Evolutionary conservation across 148 eudicot species (phyloP).

Genomic region (Rhododendron ovatum): DNA sequence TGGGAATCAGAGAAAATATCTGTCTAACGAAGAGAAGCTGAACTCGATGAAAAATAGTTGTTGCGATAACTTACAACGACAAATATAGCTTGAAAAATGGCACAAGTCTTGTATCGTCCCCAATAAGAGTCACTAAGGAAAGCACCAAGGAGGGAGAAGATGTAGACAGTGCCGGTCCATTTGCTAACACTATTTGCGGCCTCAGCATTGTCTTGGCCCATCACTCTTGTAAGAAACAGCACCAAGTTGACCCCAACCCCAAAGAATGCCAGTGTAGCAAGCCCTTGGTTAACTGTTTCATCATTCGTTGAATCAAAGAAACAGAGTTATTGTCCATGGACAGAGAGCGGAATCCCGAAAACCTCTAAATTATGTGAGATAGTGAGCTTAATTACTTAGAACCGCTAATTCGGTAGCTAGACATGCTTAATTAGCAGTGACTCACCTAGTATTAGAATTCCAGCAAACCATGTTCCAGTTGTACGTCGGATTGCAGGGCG

Average conservation of each 20-base stretch:
- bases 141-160: constrained; percentile 69
- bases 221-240: constrained; percentile 58
- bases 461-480: constrained; percentile 62
- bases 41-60: background rate
- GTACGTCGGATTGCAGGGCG: constrained; percentile 46
- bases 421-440: background rate
- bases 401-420: no score
- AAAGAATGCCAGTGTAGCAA: constrained; percentile 67
- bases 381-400: no score
- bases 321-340: background rate
- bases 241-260: constrained; percentile 76
- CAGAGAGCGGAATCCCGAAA: background rate
- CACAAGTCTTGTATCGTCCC: constrained; percentile 73
- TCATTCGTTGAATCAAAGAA: background rate
- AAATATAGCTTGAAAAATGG: constrained; percentile 64
- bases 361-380: background rate
- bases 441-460: constrained; percentile 50
- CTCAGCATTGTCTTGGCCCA: constrained; percentile 67
- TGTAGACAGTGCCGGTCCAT: constrained; percentile 78
- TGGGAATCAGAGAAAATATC: no score
- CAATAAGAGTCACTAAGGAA: constrained; percentile 79
- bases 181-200: constrained; percentile 78
- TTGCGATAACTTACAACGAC: constrained; percentile 20
- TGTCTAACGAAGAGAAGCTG: background rate
- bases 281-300: constrained; percentile 67